Conservation (phyloP, 345 rosid species). For the Hypericum androsaemum region DNA sequence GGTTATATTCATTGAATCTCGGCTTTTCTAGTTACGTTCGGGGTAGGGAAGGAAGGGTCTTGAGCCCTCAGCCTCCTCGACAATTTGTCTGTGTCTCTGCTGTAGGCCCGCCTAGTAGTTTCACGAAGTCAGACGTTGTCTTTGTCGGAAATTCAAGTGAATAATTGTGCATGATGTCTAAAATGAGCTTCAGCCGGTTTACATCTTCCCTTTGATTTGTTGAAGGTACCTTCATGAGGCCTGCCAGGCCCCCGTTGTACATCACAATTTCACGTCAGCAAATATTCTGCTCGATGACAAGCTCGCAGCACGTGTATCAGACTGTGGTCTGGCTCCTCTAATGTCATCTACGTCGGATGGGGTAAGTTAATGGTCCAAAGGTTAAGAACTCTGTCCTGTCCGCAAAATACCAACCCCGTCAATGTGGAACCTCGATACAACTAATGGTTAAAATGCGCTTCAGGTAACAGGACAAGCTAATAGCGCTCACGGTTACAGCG, state of each 20-base stretch:
- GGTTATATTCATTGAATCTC: too few species aligned
- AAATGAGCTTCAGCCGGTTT: too few species aligned
- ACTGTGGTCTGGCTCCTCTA: constrained; percentile 66
- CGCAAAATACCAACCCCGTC: background rate
- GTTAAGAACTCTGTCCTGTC: background rate
- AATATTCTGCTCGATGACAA: constrained; percentile 71
- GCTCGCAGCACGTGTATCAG: constrained; percentile 57
- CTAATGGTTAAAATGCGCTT: constrained; percentile 7
- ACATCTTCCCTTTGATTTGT: background rate
- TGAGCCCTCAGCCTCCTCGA: too few species aligned
- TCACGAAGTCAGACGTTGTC: too few species aligned
- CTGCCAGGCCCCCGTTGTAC: constrained; percentile 67
- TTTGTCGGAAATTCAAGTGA: too few species aligned
- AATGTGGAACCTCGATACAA: constrained; percentile 1
- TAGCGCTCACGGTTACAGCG: constrained; percentile 40
- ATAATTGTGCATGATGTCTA: too few species aligned
- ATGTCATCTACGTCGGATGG: constrained; percentile 44
- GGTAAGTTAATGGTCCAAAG: constrained; percentile 27
- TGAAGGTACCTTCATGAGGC: constrained; percentile 79
- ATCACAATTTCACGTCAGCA: constrained; percentile 65
- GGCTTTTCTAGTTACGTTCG: too few species aligned
- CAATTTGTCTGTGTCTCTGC: too few species aligned
- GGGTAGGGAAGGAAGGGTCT: too few species aligned
- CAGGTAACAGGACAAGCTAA: constrained; percentile 41
- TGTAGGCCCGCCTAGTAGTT: too few species aligned